phyloP scores from a whole-genome alignment of 2,329 filamentous ascomycete species.

The Pseudogymnoascus sp. region DNA sequence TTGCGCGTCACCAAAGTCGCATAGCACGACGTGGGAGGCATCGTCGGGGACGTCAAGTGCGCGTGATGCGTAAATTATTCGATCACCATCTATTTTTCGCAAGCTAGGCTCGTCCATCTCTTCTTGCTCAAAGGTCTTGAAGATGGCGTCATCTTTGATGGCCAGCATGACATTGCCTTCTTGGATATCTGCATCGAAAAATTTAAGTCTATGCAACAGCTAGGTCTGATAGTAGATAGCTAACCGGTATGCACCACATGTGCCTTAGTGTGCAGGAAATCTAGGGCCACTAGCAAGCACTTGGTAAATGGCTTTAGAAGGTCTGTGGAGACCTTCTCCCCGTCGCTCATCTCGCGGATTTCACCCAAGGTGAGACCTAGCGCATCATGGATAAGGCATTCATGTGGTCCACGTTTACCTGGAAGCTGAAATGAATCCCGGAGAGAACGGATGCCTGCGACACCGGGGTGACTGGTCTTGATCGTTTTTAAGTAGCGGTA shows the following conservation, averaged over 20 bases:
- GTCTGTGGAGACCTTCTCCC: conserved; percentile 12
- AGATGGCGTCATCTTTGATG: conserved; percentile 26
- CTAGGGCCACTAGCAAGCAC: conserved; percentile 19
- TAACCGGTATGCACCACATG: conserved; percentile 23
- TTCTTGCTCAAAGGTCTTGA: conserved; percentile 24
- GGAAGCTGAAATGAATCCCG: conserved; percentile 31
- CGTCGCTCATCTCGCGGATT: conserved; percentile 12
- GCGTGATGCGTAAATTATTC: conserved; percentile 26
- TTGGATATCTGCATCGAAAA: conserved; percentile 25
- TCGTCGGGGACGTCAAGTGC: conserved; percentile 16
- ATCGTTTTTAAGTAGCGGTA: conserved; percentile 26
- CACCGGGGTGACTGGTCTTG: conserved; percentile 27
- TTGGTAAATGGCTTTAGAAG: conserved; percentile 17
- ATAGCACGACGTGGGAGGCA: conserved; percentile 20
- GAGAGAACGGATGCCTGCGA: conserved; percentile 25
- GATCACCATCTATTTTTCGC: conserved; percentile 24
- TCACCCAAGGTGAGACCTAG: conserved; percentile 17
- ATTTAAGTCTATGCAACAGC: neutral
- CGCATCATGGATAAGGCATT: conserved; percentile 21
- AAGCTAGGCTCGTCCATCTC: conserved; percentile 20
- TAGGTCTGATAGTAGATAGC: conserved; percentile 11
- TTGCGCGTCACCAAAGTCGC: conserved; percentile 25
- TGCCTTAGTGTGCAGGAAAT: conserved; percentile 23
- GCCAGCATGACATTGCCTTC: conserved; percentile 28
- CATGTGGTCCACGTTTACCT: conserved; percentile 15